Evolutionary conservation across 2,329 filamentous ascomycete genomes (phyloP).

Genomic region (Fusarium vanettenii): DNA sequence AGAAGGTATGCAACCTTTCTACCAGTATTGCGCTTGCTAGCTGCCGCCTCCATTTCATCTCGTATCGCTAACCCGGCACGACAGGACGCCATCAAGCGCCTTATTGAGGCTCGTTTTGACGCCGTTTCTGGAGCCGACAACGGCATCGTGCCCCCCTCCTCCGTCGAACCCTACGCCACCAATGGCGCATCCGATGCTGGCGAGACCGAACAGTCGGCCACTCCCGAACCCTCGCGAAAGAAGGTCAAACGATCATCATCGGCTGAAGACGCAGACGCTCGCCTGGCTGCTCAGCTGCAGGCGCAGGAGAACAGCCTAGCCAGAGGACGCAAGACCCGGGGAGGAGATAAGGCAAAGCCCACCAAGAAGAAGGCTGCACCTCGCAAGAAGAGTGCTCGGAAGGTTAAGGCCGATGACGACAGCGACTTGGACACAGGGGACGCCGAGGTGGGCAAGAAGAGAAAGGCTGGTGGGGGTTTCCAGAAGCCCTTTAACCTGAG

Average conservation of each 20-base stretch:
- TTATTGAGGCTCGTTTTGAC: constrained; percentile 82
- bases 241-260: constrained; percentile 74
- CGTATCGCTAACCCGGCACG: neutral
- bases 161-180: constrained; percentile 48
- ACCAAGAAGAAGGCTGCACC: constrained; percentile 71
- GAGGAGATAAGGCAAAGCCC: constrained; percentile 67
- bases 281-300: constrained; percentile 87
- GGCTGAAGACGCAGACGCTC: constrained; percentile 82
- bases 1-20: constrained; percentile 60
- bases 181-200: constrained; percentile 51
- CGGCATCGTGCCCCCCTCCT: constrained; percentile 56
- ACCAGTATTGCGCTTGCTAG: neutral
- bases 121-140: constrained; percentile 68
- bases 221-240: constrained; percentile 64
- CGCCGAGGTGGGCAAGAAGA: constrained; percentile 67
- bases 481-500: constrained; percentile 87
- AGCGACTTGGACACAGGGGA: constrained; percentile 77
- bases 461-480: constrained; percentile 91
- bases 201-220: constrained; percentile 61
- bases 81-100: constrained; percentile 72
- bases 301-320: constrained; percentile 85
- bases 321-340: constrained; percentile 79
- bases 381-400: constrained; percentile 80
- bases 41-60: neutral
- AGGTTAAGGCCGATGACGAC: constrained; percentile 82